These are phyloP conservation scores for Tetrastigma voinierianum DNA, from an alignment of 164 flowering plant species.

Conservation along the genomic window DNA sequence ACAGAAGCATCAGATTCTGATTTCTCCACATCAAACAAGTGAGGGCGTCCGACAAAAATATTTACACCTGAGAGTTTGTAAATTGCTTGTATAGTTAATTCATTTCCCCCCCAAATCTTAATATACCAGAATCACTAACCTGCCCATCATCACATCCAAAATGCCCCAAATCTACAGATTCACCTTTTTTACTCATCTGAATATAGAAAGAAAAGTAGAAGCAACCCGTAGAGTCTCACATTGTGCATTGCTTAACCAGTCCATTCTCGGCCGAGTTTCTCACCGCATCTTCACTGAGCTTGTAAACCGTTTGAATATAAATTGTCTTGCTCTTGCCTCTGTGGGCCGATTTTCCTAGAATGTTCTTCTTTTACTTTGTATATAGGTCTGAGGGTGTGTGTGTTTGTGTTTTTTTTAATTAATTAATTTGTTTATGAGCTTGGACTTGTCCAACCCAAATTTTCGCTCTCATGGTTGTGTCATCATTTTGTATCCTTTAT, in stretches of 20 bases:
- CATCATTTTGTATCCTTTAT: too few species aligned
- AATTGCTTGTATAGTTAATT: slow-evolving; percentile 19
- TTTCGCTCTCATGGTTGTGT: too few species aligned
- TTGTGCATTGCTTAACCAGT: not conserved
- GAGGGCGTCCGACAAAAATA: slow-evolving; percentile 1
- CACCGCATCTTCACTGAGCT: not conserved
- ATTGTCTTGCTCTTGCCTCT: not conserved
- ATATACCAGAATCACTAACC: not conserved
- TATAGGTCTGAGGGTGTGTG: too few species aligned
- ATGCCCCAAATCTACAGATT: not conserved
- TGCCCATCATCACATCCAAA: not conserved
- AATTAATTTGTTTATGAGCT: too few species aligned
- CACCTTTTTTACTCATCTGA: not conserved
- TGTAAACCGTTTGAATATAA: not conserved
- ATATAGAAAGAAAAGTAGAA: not conserved
- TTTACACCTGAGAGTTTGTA: slow-evolving; percentile 15
- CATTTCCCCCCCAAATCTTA: slow-evolving; percentile 10
- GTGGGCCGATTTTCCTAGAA: not conserved
- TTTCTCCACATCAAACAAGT: slow-evolving; percentile 26
- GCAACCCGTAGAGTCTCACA: not conserved
- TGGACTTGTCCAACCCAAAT: too few species aligned
- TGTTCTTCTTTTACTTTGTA: not conserved
- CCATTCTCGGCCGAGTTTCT: not conserved
- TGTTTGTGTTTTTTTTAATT: too few species aligned
- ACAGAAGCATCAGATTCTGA: slow-evolving; percentile 26